A percentile compares a stretch with the other conserved stretches of the same genome.
Evolutionary conservation across 208 protist genomes (phyloP).

Genomic region (Acanthamoeba castellanii): DNA sequence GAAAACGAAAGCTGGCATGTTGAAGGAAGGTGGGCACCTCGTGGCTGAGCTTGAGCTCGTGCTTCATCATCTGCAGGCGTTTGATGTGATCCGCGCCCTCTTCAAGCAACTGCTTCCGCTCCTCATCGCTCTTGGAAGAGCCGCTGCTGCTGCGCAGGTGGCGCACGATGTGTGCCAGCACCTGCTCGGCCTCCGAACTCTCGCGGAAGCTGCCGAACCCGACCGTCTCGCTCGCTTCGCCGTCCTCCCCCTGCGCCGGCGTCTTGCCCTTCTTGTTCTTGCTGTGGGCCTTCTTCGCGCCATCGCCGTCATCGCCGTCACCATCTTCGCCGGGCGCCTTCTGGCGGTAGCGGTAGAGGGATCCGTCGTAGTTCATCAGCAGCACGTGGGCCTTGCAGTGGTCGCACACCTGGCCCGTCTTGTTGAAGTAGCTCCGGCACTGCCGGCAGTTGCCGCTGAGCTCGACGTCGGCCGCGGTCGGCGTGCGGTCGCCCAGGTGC

Average conservation of each 20-base stretch:
- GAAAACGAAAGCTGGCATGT: too few species aligned
- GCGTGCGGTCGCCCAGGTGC: not conserved
- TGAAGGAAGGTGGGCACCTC: not conserved
- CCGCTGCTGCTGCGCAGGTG: not conserved
- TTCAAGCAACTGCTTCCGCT: not conserved
- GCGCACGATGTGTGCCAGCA: constrained; percentile 57
- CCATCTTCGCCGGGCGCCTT: constrained; percentile 18
- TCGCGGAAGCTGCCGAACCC: constrained; percentile 42
- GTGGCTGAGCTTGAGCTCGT: constrained; percentile 42
- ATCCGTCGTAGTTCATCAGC: constrained; percentile 49
- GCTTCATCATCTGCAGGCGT: constrained; percentile 70
- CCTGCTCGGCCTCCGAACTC: constrained; percentile 75
- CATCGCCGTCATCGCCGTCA: not conserved
- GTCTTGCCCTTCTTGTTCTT: not conserved
- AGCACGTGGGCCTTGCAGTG: constrained; percentile 57
- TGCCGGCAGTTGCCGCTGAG: constrained; percentile 50
- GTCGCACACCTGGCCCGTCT: constrained; percentile 43
- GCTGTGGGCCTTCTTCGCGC: too few species aligned
- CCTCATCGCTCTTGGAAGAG: not conserved
- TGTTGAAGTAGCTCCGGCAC: constrained; percentile 40
- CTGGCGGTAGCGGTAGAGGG: constrained; percentile 33
- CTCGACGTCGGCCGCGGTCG: constrained; percentile 33
- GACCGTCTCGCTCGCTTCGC: not conserved
- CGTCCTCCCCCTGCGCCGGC: not conserved
- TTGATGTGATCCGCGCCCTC: constrained; percentile 75